Conservation (phyloP, 192 early-diverging fungal genomes). For the Rhizophagus sp. region DNA sequence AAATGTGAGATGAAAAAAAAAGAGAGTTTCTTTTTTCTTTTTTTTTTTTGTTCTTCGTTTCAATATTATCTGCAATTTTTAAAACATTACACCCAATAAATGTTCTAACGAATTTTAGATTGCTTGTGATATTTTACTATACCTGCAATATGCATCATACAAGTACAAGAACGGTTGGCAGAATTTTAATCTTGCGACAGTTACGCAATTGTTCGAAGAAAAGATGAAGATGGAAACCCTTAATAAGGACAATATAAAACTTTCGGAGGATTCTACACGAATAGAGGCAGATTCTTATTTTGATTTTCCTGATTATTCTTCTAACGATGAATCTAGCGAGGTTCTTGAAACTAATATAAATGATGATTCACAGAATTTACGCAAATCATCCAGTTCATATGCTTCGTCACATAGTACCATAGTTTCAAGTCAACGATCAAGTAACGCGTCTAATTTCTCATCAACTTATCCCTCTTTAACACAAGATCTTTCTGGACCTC, state of each 20-base stretch:
- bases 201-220: neutral
- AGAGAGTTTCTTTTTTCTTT: too few relatives aligned
- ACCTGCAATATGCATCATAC: neutral
- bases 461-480: too few relatives aligned
- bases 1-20: too few relatives aligned
- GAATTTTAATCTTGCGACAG: neutral
- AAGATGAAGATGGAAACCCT: neutral
- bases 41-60: too few relatives aligned
- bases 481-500: neutral
- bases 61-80: too few relatives aligned
- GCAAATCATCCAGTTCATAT: too few relatives aligned
- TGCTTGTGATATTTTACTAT: neutral
- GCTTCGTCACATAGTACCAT: too few relatives aligned
- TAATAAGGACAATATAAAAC: neutral
- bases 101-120: neutral
- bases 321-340: neutral
- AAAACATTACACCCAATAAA: too few relatives aligned
- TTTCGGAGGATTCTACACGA: neutral
- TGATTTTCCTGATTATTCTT: neutral
- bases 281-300: neutral
- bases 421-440: too few relatives aligned
- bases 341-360: neutral
- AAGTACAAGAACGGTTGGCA: neutral
- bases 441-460: too few relatives aligned
- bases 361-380: neutral